phyloP scores from a whole-genome alignment of 768 basidiomycete genomes.

The Chalciporus sphaerocephalus region DNA sequence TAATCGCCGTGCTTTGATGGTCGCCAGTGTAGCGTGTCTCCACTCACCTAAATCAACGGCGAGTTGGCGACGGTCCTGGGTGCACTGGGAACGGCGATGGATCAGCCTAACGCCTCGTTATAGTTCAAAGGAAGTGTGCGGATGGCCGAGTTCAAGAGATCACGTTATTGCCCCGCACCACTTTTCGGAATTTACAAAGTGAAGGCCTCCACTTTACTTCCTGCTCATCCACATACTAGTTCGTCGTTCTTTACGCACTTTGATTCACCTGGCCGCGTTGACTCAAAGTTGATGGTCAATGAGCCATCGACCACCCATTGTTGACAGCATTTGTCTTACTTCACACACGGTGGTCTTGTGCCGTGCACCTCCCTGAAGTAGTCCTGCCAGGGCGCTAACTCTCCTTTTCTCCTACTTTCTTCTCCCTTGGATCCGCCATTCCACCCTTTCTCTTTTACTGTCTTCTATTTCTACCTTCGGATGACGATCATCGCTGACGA shows the following conservation, averaged over 20 bases:
- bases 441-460: neutral
- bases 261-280: neutral
- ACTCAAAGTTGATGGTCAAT: slow-evolving; percentile 10
- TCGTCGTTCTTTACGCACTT: neutral
- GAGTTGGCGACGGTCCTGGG: too few species aligned
- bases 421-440: slow-evolving; percentile 1
- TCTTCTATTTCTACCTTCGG: neutral
- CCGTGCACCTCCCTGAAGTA: slow-evolving; percentile 4
- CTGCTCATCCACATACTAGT: slow-evolving; percentile 3
- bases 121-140: too few species aligned
- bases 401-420: neutral
- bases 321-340: slow-evolving; percentile 14
- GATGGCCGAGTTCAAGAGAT: too few species aligned
- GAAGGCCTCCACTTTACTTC: slow-evolving; percentile 5
- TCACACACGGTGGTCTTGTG: slow-evolving; percentile 15
- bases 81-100: too few species aligned
- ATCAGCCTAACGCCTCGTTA: too few species aligned
- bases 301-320: slow-evolving; percentile 1
- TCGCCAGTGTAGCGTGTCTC: too few species aligned
- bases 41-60: too few species aligned
- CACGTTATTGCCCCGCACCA: too few species aligned
- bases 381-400: neutral
- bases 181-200: too few species aligned
- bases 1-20: too few species aligned
- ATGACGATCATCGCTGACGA: slow-evolving; percentile 14